Evolutionary conservation across 2,329 filamentous ascomycete species (phyloP), one percentile per base, ranked within the genome.

Genomic region (Trichophyton equinum): DNA sequence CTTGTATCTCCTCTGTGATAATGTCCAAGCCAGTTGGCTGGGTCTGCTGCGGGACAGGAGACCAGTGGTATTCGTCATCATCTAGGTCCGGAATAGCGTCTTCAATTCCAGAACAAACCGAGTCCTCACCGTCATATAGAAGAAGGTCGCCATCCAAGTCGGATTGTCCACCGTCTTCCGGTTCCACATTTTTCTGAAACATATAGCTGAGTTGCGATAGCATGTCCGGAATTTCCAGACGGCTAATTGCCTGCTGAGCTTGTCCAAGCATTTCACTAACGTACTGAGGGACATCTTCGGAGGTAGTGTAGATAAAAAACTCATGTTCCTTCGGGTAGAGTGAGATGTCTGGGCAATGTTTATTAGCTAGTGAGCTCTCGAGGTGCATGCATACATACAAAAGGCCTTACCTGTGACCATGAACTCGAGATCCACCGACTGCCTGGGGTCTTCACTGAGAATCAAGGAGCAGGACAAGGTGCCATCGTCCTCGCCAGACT

Each of bases 401-500:
- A n/a, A 20, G 6, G 36, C 18, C 55, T 61, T 68, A 77, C 76
- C 75, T 62, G 73, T 70, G 3, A 78, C 66, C 20, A 75, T 66
- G 11, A 69, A 71, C 40, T 75, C 70, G 40, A 78, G 67, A 27
- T 74, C 68, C 42, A 77, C 67, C 2, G 60, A 53, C 3, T 63
- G 59, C 9, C 51, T 42, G 27, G 68, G 70, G 38, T 69, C 66
- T 4, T 69, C 67, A 22, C 68, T 60, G 38, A 74, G 73, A 47
- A 68, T 63, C 65, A 80, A 88, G 3, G 73, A 77, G 70, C 92
- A 87, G 13, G 79, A 79, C 61, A 95, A 78, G 61, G 88, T 83
- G 58, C 87, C 88, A 71, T 92, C 87, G 36, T 87, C 85, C 4
- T 85, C 83, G 15, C 87, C 87, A 40, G 77, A 75, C 38, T 75